A percentile compares a stretch with the other conserved stretches of the same genome.
Conservation (phyloP, 2,329 filamentous ascomycete genomes). For the Huntiella abstrusa region DNA sequence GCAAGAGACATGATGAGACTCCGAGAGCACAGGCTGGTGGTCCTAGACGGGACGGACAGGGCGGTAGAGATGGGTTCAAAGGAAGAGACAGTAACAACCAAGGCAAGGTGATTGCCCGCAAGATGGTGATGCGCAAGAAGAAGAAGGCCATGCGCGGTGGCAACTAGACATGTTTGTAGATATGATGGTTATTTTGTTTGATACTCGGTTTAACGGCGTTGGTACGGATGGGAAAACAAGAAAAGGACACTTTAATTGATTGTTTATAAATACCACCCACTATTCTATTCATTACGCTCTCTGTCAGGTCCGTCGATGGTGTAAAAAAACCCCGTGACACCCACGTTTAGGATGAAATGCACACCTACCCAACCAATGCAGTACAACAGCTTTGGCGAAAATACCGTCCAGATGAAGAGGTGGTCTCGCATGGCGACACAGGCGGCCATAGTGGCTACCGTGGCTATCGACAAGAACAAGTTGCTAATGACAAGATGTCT, state of each 20-base stretch:
- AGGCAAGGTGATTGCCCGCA: conserved; percentile 10
- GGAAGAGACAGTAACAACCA: conserved; percentile 16
- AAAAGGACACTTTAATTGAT: conserved; percentile 4
- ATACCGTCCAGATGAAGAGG: conserved; percentile 97
- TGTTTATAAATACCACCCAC: no score
- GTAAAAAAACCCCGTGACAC: conserved; percentile 39
- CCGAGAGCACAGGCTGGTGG: neutral
- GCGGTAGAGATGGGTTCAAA: conserved; percentile 17
- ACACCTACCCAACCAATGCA: conserved; percentile 80
- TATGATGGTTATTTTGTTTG: neutral
- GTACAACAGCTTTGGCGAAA: conserved; percentile 91
- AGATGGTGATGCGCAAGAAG: conserved; percentile 11
- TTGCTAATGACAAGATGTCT: conserved; percentile 48
- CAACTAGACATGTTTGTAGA: neutral
- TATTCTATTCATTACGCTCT: no score
- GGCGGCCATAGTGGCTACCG: conserved; percentile 67
- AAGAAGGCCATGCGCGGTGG: conserved; percentile 9
- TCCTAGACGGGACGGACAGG: conserved; percentile 12
- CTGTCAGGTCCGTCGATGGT: no score
- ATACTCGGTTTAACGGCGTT: conserved; percentile 10
- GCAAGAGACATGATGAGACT: neutral
- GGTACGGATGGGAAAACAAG: conserved; percentile 10
- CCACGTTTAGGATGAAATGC: conserved; percentile 56
- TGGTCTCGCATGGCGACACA: conserved; percentile 73
- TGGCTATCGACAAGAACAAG: conserved; percentile 44